These are phyloP conservation scores for Trichoderma sp. DNA, from an alignment of 2,329 filamentous ascomycete genomes.

Conservation along the genomic window DNA sequence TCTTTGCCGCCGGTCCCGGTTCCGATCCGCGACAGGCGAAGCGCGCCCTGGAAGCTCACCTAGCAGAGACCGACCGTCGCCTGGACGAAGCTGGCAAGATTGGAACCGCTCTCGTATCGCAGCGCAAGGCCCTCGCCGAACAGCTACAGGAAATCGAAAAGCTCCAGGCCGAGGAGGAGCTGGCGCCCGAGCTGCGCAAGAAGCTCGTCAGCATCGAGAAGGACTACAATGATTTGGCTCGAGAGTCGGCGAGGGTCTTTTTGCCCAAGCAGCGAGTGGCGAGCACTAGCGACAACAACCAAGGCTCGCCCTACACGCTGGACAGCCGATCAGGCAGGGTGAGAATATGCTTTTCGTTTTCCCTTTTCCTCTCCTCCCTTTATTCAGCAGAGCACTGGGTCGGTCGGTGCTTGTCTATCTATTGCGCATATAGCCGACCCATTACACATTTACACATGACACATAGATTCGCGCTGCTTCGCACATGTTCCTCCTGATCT, in stretches of 20 bases:
- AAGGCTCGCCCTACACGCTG: conserved; percentile 51
- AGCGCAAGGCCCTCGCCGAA: conserved; percentile 78
- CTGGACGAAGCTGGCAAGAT: conserved; percentile 89
- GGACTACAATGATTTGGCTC: conserved; percentile 91
- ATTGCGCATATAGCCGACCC: not conserved
- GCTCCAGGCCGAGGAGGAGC: conserved; percentile 70
- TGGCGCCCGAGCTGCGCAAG: conserved; percentile 77
- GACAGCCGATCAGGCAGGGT: conserved; percentile 54
- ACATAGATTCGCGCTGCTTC: not conserved
- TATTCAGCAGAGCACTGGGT: not conserved
- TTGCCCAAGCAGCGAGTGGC: conserved; percentile 78
- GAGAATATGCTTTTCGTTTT: conserved; percentile 30
- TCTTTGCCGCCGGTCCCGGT: conserved; percentile 72
- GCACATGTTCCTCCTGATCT: not conserved
- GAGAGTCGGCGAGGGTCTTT: conserved; percentile 85
- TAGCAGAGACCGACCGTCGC: conserved; percentile 86
- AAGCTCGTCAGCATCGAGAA: conserved; percentile 84
- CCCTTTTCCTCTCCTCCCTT: not conserved
- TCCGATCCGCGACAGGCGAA: conserved; percentile 83
- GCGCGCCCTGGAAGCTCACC: conserved; percentile 83
- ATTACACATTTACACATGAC: not conserved
- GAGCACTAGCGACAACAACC: conserved; percentile 63
- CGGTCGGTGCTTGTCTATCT: not conserved
- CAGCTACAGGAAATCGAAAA: conserved; percentile 81
- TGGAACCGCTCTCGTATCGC: conserved; percentile 81